Base-by-base conservation (phyloP, 495 filamentous ascomycete genomes). In the Neurospora sp. region DNA sequence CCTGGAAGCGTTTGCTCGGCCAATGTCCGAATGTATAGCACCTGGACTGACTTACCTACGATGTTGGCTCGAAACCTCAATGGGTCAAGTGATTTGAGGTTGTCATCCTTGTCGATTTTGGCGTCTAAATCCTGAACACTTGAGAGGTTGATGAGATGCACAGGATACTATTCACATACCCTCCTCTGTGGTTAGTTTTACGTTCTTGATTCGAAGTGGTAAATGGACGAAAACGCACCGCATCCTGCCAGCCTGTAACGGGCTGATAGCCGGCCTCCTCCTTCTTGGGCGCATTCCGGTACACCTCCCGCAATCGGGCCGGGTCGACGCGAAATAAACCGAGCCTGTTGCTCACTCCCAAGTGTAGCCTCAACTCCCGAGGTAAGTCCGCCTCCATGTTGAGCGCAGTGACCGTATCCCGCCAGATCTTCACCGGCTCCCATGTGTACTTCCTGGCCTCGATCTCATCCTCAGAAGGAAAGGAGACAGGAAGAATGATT, bases 1-100 rank as follows among this genome's bases (percentile, higher is more conserved):
- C 31, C 14, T 42, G 11, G 3, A 6, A 5, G 6, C 0, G 0
- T 69, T 16, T n/a, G 5, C 4, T 68, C n/a, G 20, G 3, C 11
- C 6, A 27, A 59, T 59, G 48, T 12, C 20, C 20, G 31, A 31
- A 10, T 37, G 31, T 20, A n/a, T 22, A 70, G 69, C 35, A 4
- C 14, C 20, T 10, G 20, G 12, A 18, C 53, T 2, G 46, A 73
- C 83, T 80, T 77, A 90, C 88, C 79, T 73, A 96, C 90, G 68
- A 98, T 89, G 76, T 97, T 98, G 10, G 94, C 88, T 42, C 95
- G 89, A 81, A 97, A 97, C 5, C 93, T 89, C 2, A 86, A 77
- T 4, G 90, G 87, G 48, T 89, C 90, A 14, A 97, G 84, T 20
- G 79, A 75, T 22, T 78, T 77, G 4, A 83, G 70, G 18, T 72